Evolutionary conservation across 2,329 filamentous ascomycete genomes (phyloP).

Genomic region (Alternaria brassicicola): DNA sequence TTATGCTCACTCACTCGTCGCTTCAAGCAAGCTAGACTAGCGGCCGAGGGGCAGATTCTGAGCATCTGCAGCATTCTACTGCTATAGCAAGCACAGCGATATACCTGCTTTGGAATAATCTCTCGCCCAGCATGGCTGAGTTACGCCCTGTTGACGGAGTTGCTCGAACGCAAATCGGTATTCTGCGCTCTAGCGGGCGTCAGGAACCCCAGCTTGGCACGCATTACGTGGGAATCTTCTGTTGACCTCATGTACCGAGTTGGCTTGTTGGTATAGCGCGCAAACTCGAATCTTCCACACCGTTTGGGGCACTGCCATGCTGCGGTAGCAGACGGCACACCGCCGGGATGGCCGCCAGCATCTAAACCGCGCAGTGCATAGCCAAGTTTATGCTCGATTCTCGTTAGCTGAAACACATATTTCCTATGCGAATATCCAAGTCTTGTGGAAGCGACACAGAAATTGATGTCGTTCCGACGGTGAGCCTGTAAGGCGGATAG

Average conservation of each 20-base stretch:
- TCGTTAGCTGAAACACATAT: conserved; percentile 1
- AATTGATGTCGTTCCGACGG: conserved; percentile 22
- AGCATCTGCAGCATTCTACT: conserved; percentile 1
- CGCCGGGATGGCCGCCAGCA: conserved; percentile 11
- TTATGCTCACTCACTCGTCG: background rate
- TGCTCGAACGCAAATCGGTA: conserved; percentile 8
- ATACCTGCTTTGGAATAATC: conserved; percentile 8
- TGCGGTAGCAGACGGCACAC: conserved; percentile 7
- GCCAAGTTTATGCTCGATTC: conserved; percentile 8
- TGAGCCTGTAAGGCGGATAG: conserved; percentile 27
- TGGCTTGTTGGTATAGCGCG: background rate
- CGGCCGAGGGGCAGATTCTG: background rate
- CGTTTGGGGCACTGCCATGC: conserved; percentile 12
- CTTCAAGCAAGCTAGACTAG: background rate
- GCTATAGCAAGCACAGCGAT: conserved; percentile 7
- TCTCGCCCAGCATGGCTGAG: conserved; percentile 12
- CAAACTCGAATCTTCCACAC: conserved; percentile 8
- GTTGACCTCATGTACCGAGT: background rate
- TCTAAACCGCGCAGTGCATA: conserved; percentile 18
- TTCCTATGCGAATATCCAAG: background rate
- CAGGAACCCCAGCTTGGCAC: background rate
- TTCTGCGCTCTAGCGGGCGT: background rate
- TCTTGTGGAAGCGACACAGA: conserved; percentile 8
- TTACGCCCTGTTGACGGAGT: conserved; percentile 19
- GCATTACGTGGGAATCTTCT: background rate